phyloP scores from a whole-genome alignment of 2,329 filamentous ascomycete genomes.

The Diatrype stigma region DNA sequence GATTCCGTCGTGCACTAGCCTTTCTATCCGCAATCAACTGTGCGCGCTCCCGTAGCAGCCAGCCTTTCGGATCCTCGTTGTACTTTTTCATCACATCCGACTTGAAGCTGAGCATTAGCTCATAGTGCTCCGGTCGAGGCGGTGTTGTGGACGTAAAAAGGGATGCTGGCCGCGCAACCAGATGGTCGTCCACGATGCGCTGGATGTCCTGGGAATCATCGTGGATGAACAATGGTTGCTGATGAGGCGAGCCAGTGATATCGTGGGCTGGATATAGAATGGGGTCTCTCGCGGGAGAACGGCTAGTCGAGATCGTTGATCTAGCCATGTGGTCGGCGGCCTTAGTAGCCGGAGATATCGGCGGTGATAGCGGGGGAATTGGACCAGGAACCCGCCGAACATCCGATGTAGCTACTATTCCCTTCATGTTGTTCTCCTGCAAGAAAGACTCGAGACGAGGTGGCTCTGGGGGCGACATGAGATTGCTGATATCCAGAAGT shows the following conservation, averaged over 20 bases:
- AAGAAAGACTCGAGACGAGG: conserved; percentile 49
- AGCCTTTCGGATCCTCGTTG: conserved; percentile 38
- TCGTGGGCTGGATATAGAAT: conserved; percentile 54
- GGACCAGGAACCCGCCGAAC: conserved; percentile 32
- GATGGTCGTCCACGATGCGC: conserved; percentile 47
- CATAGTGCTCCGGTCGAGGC: conserved; percentile 50
- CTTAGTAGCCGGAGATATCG: conserved; percentile 50
- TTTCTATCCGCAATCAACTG: conserved; percentile 45
- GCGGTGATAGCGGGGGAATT: conserved; percentile 49
- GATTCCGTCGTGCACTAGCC: conserved; percentile 35
- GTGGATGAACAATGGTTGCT: conserved; percentile 47
- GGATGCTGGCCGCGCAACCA: conserved; percentile 38
- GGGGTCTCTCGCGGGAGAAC: conserved; percentile 44
- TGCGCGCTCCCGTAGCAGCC: conserved; percentile 48
- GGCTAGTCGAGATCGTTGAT: conserved; percentile 23
- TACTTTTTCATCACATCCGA: conserved; percentile 48
- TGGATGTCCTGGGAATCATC: conserved; percentile 38
- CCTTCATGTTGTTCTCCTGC: conserved; percentile 21
- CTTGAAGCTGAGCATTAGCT: conserved; percentile 47
- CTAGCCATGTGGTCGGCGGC: conserved; percentile 27
- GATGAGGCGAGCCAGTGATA: conserved; percentile 33
- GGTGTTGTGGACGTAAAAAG: conserved; percentile 42
- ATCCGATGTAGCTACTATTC: conserved; percentile 18
- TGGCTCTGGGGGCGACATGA: conserved; percentile 61
- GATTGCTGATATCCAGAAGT: conserved; percentile 44